Evolutionary conservation across 1,139 yeast genomes (phyloP), one percentile per base, ranked within the genome.

Genomic region (Suzukiozyma palmioleophila): DNA sequence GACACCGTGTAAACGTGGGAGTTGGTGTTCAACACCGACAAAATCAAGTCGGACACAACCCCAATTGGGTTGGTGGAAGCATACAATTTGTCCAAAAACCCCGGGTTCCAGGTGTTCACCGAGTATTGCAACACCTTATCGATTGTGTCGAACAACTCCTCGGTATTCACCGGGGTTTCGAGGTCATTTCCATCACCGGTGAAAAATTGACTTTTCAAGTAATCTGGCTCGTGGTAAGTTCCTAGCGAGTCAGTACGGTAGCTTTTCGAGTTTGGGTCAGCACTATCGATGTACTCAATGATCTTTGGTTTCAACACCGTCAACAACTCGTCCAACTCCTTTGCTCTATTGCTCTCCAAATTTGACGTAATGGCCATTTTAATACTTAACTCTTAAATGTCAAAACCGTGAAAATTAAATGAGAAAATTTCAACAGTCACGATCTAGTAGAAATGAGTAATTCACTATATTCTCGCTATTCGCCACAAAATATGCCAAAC

Each of bases 21-120:
- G 58, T 87, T 87, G 11, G 96, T 87, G 62, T 87, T 87, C 43
- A 87, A 67, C 11, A 84, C 65, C 32, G 88, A 79, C 41, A 87
- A 65, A 7, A 87, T 60, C 39, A 87, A 49, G 56, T 87, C 96
- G 1, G 88, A 72, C 6, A 87, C 72, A 7, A 87, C 79, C 2
- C 96, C 96, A 36, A 85, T 82, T 1, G 95, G 92, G 56, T 86
- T 86, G 32, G 87, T 85, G 24, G 88, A 78, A 0, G 95, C 95
- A 52, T 86, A 87, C 43, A 87, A 66, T 59, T 87, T 87, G 58
- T 87, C 96, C 64, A 87, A 62, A 52, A 87, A 87, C 1, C 95
- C 95, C 0, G 86, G 84, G 53, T 83, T 84, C 95, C 95, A 87
- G 0, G 95, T 87, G 43, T 82, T 85, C 31, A 85, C 89, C 0